phyloP scores from a whole-genome alignment of 108 stramenopile genomes.

The Craspedostauros australis region DNA sequence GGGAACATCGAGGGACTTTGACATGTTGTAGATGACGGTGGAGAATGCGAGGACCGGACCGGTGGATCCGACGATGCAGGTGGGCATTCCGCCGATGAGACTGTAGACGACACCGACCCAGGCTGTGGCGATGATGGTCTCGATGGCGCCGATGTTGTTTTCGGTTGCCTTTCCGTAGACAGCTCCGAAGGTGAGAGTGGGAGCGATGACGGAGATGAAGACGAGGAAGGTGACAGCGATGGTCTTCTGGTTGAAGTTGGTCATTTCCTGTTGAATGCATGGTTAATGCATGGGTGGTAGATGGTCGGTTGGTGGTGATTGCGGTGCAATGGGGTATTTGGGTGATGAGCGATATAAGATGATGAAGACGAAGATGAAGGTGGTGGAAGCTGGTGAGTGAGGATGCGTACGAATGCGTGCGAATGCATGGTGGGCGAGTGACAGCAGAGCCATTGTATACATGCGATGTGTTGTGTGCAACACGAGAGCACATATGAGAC shows the following conservation, averaged over 20 bases:
- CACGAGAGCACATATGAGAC: too few relatives aligned
- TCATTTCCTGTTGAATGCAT: too few relatives aligned
- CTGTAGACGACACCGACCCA: slow-evolving; percentile 33
- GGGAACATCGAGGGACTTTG: slow-evolving; percentile 30
- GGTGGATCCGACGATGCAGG: slow-evolving; percentile 33
- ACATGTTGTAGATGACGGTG: slow-evolving; percentile 22
- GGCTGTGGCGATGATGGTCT: slow-evolving; percentile 39
- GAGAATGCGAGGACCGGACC: slow-evolving; percentile 46
- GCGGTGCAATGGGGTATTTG: too few relatives aligned
- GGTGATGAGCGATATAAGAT: too few relatives aligned
- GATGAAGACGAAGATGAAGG: too few relatives aligned
- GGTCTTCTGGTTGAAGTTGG: slow-evolving; percentile 43
- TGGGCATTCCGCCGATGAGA: slow-evolving; percentile 35
- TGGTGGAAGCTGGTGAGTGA: too few relatives aligned
- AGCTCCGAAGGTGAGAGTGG: slow-evolving; percentile 53
- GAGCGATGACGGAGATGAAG: slow-evolving; percentile 73
- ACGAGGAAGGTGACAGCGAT: slow-evolving; percentile 54
- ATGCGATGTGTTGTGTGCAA: too few relatives aligned
- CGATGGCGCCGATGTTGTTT: slow-evolving; percentile 51
- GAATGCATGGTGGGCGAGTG: too few relatives aligned
- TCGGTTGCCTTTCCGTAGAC: slow-evolving; percentile 44
- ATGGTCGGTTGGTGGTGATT: too few relatives aligned
- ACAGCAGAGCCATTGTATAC: too few relatives aligned
- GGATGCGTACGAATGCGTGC: too few relatives aligned
- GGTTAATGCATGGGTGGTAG: too few relatives aligned